Evolutionary conservation across 2,329 filamentous ascomycete species (phyloP).

Genomic region (Trichoderma simmonsii): DNA sequence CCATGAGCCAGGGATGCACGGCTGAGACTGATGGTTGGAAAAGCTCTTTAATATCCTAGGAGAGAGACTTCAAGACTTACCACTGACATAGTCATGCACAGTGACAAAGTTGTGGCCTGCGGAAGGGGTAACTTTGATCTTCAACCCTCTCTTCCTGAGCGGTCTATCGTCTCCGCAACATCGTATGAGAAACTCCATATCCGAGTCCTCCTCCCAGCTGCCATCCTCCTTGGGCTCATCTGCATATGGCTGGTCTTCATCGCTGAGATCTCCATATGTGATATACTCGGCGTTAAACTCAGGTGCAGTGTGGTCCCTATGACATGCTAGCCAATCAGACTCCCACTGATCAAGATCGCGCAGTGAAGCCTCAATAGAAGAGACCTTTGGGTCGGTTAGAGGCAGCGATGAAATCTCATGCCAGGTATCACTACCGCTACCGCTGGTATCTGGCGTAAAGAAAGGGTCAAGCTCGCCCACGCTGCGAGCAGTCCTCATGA

Average conservation of each 20-base stretch:
- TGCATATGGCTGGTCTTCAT: slow-evolving; percentile 1
- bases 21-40: background rate
- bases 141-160: background rate
- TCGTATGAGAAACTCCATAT: slow-evolving; percentile 1
- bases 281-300: background rate
- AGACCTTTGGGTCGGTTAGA: slow-evolving; percentile 1
- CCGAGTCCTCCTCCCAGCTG: background rate
- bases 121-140: background rate
- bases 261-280: background rate
- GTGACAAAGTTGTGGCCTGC: slow-evolving; percentile 1
- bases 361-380: slow-evolving; percentile 5
- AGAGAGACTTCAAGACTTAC: background rate
- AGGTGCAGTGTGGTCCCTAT: background rate
- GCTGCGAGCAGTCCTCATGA: background rate
- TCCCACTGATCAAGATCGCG: background rate
- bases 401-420: background rate
- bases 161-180: background rate
- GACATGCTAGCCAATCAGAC: slow-evolving; percentile 1
- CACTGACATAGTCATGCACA: background rate
- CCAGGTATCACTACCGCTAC: background rate
- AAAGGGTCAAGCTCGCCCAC: background rate
- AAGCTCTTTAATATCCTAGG: background rate
- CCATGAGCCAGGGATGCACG: background rate
- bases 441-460: background rate
- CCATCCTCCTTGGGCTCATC: background rate